These are phyloP conservation scores for Vitis rupestris DNA, from an alignment of 164 flowering plant genomes.

Conservation along the genomic window DNA sequence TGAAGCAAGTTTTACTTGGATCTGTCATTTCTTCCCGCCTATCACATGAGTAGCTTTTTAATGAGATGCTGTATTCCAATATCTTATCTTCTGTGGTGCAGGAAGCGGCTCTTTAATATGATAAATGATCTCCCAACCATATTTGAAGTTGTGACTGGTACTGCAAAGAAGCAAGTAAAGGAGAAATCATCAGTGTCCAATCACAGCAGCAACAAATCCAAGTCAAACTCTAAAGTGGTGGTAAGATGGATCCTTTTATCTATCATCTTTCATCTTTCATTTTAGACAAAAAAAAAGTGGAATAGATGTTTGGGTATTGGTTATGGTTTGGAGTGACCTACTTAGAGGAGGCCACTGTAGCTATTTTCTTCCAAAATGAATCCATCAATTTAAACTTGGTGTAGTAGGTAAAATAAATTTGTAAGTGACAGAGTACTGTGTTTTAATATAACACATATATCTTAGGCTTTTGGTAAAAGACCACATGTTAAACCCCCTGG, in stretches of 20 bases:
- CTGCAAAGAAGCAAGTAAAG: slow-evolving; percentile 65
- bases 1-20: neutral
- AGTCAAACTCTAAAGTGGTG: slow-evolving; percentile 57
- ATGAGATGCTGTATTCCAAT: neutral
- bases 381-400: too few relatives aligned
- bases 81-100: slow-evolving; percentile 30
- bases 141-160: slow-evolving; percentile 77
- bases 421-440: too few relatives aligned
- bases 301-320: too few relatives aligned
- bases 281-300: too few relatives aligned
- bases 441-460: too few relatives aligned
- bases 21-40: neutral
- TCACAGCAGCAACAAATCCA: slow-evolving; percentile 70
- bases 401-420: too few relatives aligned
- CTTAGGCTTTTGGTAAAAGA: too few relatives aligned
- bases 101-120: slow-evolving; percentile 79
- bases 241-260: slow-evolving; percentile 23
- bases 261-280: neutral
- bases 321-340: too few relatives aligned
- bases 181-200: slow-evolving; percentile 66
- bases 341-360: too few relatives aligned
- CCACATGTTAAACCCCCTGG: too few relatives aligned
- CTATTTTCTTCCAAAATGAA: too few relatives aligned
- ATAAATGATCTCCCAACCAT: slow-evolving; percentile 86
- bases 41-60: neutral